Evolutionary conservation across 768 basidiomycete species (phyloP).

Genomic region (Lentinula guzmanii): DNA sequence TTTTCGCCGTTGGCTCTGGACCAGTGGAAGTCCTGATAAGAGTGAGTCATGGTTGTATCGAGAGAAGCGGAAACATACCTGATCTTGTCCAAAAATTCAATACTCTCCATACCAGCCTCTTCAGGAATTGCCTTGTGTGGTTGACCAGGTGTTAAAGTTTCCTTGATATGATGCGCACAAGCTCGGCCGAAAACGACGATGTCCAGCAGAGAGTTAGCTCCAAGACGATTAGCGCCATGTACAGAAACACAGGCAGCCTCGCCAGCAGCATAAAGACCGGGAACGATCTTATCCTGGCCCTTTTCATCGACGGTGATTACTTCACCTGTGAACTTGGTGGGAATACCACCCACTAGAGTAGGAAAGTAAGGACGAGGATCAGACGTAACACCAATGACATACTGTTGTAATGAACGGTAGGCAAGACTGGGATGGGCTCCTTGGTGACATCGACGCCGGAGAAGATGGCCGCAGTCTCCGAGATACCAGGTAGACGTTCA

Average conservation of each 20-base stretch:
- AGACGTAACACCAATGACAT: constrained; percentile 24
- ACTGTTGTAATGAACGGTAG: constrained; percentile 99
- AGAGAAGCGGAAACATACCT: constrained; percentile 31
- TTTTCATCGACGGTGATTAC: constrained; percentile 83
- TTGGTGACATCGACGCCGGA: constrained; percentile 99
- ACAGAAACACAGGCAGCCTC: constrained; percentile 99
- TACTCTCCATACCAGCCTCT: constrained; percentile 77
- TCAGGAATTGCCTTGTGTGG: constrained; percentile 86
- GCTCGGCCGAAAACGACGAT: constrained; percentile 99
- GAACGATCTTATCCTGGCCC: constrained; percentile 91
- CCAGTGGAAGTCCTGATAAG: constrained; percentile 65
- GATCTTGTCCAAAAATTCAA: constrained; percentile 87
- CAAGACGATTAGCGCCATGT: constrained; percentile 98
- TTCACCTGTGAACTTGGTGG: constrained; percentile 97
- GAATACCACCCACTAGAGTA: constrained; percentile 92
- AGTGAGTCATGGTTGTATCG: neutral
- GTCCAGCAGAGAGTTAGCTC: constrained; percentile 97
- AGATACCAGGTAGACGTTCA: constrained; percentile 97
- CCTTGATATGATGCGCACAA: constrained; percentile 96
- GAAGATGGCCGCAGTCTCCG: constrained; percentile 98
- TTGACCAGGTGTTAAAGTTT: constrained; percentile 83
- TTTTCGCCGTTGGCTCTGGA: constrained; percentile 79
- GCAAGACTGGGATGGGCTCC: constrained; percentile 97
- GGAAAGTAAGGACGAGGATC: constrained; percentile 13
- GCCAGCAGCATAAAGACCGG: constrained; percentile 96